Conservation (phyloP, 2,329 filamentous ascomycete species). For the Microcyclosporella mali region DNA sequence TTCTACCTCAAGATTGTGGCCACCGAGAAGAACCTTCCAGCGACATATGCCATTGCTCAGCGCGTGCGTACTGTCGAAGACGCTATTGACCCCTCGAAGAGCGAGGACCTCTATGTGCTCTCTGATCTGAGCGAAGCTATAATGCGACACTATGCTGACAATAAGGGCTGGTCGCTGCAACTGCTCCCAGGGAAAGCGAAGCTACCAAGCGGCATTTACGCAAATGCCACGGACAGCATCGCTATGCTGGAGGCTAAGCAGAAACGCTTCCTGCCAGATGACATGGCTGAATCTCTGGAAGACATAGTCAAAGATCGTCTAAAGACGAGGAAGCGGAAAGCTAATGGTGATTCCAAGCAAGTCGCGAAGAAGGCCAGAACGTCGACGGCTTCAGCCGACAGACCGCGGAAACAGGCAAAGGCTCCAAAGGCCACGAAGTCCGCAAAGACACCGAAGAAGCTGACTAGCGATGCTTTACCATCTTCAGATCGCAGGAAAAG, state of each 20-base stretch:
- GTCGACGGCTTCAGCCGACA: slow-evolving; percentile 15
- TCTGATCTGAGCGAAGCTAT: slow-evolving; percentile 80
- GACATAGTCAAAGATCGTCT: slow-evolving; percentile 64
- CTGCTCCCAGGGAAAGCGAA: slow-evolving; percentile 75
- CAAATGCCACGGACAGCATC: slow-evolving; percentile 67
- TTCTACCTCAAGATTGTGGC: slow-evolving; percentile 82
- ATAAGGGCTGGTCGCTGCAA: slow-evolving; percentile 78
- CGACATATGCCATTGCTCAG: slow-evolving; percentile 89
- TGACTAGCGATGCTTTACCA: slow-evolving; percentile 30
- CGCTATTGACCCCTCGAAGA: slow-evolving; percentile 60
- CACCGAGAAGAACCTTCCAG: slow-evolving; percentile 75
- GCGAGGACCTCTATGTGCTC: slow-evolving; percentile 74
- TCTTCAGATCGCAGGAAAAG: slow-evolving; percentile 41
- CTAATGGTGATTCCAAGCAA: slow-evolving; percentile 15
- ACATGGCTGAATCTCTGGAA: slow-evolving; percentile 67
- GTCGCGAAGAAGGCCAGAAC: slow-evolving; percentile 26
- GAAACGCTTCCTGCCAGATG: slow-evolving; percentile 75
- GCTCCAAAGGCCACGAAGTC: slow-evolving; percentile 30
- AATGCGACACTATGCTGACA: slow-evolving; percentile 79
- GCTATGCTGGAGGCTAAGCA: slow-evolving; percentile 75
- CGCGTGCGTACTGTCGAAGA: slow-evolving; percentile 86
- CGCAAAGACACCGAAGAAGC: slow-evolving; percentile 36
- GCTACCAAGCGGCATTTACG: slow-evolving; percentile 67
- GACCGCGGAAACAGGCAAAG: slow-evolving; percentile 33
- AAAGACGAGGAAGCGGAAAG: slow-evolving; percentile 51